A percentile compares a stretch with the other conserved stretches of the same genome.
These are phyloP conservation scores for Alternaria gaisen DNA, from an alignment of 2,329 filamentous ascomycete genomes.

Conservation along the genomic window DNA sequence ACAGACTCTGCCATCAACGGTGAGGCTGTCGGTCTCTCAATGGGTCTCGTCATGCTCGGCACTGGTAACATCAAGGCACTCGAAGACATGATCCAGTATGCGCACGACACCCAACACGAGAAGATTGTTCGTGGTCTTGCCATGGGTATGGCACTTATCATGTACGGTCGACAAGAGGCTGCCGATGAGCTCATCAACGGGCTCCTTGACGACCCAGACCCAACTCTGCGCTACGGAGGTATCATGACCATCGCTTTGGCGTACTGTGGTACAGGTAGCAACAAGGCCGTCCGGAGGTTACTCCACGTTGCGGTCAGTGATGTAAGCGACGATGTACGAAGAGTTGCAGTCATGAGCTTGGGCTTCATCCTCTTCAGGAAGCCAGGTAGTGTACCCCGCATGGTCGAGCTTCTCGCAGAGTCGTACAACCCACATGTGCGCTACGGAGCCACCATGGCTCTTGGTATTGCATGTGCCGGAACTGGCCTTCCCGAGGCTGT, in stretches of 20 bases:
- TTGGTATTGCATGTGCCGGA: constrained; percentile 96
- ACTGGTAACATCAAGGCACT: constrained; percentile 94
- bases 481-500: constrained; percentile 96
- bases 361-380: constrained; percentile 99
- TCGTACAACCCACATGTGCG: constrained; percentile 99
- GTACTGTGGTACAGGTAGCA: constrained; percentile 96
- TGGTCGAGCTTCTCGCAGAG: constrained; percentile 97
- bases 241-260: constrained; percentile 98
- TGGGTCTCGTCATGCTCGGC: constrained; percentile 98
- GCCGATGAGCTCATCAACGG: constrained; percentile 95
- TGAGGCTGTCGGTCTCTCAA: constrained; percentile 92
- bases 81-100: constrained; percentile 97
- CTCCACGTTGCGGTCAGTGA: constrained; percentile 97
- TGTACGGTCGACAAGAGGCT: constrained; percentile 94
- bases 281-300: constrained; percentile 96
- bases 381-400: constrained; percentile 93
- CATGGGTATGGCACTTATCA: constrained; percentile 96
- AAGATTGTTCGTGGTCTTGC: constrained; percentile 97
- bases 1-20: constrained; percentile 95
- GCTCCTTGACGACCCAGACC: constrained; percentile 90
- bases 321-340: constrained; percentile 95
- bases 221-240: constrained; percentile 92
- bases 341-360: constrained; percentile 95
- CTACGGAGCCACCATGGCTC: constrained; percentile 97
- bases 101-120: constrained; percentile 97